These are phyloP conservation scores for Hyphodiscus sp. DNA, from an alignment of 2,329 filamentous ascomycete genomes.

Conservation along the genomic window DNA sequence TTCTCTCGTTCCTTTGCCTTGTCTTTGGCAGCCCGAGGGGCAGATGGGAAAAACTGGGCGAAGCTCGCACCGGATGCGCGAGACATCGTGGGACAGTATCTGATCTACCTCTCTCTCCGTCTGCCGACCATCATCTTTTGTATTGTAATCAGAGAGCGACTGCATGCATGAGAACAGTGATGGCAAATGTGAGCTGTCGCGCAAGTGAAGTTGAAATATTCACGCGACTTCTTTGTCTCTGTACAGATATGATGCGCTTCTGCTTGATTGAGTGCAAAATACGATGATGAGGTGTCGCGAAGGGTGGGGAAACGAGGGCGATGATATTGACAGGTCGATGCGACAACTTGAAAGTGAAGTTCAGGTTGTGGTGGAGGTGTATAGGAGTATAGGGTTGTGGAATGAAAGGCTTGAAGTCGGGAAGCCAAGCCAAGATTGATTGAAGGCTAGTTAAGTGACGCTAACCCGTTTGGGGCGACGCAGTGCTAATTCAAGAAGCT, in stretches of 20 bases:
- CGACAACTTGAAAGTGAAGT: background rate
- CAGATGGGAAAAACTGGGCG: constrained; percentile 80
- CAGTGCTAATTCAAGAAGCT: background rate
- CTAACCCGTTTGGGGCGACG: background rate
- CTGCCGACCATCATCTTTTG: constrained; percentile 28
- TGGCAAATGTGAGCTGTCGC: constrained; percentile 21
- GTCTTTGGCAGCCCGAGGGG: constrained; percentile 51
- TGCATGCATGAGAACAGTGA: constrained; percentile 22
- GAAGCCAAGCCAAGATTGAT: background rate
- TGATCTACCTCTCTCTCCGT: constrained; percentile 28
- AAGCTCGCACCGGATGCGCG: constrained; percentile 71
- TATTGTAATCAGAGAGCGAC: constrained; percentile 17
- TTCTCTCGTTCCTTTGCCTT: constrained; percentile 56
- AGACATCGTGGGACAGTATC: constrained; percentile 57
- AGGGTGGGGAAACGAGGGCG: constrained; percentile 4
- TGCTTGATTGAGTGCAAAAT: constrained; percentile 2
- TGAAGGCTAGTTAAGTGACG: background rate
- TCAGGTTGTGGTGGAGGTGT: constrained; percentile 3
- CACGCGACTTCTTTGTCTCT: constrained; percentile 15
- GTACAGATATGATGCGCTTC: constrained; percentile 16
- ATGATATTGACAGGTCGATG: constrained; percentile 1
- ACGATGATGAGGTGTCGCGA: constrained; percentile 7
- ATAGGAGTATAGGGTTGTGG: constrained; percentile 1
- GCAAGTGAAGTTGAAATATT: constrained; percentile 9
- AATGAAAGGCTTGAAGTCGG: constrained; percentile 5